Percentiles rank a stretch among this genome's conserved stretches.
phyloP scores from a whole-genome alignment of 2,329 filamentous ascomycete genomes.

The Talaromyces sp. region DNA sequence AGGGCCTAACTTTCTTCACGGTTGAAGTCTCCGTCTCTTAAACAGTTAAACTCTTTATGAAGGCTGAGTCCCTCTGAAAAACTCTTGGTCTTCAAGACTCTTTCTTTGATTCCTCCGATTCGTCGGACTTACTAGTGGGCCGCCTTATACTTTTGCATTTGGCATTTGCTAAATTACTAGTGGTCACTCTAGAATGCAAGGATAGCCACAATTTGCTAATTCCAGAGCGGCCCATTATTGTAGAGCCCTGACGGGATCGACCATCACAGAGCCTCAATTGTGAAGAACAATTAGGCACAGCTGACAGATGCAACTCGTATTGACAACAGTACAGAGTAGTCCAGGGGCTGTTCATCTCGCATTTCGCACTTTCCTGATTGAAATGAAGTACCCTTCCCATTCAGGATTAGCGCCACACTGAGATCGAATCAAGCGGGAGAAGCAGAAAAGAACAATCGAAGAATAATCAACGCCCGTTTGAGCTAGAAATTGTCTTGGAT shows the following conservation, averaged over 20 bases:
- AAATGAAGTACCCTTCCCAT: background rate
- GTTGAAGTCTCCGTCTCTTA: background rate
- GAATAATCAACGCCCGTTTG: no score
- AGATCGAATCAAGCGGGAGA: background rate
- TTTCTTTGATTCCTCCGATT: background rate
- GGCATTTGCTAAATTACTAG: no score
- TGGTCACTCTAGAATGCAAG: background rate
- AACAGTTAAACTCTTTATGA: no score
- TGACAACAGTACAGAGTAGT: background rate
- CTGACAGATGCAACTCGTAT: background rate
- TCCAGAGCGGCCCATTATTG: background rate
- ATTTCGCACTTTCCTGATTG: background rate
- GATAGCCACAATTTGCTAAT: background rate
- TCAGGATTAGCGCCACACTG: background rate
- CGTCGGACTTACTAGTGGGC: background rate
- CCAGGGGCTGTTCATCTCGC: background rate
- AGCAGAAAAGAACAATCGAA: background rate
- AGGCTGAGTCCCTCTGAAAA: no score
- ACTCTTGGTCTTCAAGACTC: no score
- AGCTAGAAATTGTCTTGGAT: background rate
- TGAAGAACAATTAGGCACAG: background rate
- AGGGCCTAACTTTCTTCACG: background rate
- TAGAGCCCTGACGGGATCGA: slow-evolving; percentile 3
- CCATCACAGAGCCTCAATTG: background rate
- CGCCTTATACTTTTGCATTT: background rate